Evolutionary conservation across 345 rosid species (phyloP), one percentile per base, ranked within the genome.

Genomic region (Eucalyptus microcorys): DNA sequence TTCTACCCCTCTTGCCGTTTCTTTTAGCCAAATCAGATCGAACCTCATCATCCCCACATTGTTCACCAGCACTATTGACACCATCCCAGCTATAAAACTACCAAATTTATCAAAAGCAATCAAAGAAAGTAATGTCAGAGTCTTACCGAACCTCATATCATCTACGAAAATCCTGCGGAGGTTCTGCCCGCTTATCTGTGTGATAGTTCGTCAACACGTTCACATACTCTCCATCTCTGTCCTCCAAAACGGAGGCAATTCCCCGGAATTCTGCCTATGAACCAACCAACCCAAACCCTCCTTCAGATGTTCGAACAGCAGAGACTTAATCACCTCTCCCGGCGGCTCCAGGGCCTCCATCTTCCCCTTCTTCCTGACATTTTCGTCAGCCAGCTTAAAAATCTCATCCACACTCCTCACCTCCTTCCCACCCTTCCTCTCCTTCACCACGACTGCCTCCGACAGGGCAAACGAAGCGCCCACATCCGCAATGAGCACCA

Each of bases 231-330:
- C n/a, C n/a, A n/a, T n/a, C n/a, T n/a, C n/a, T n/a, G n/a, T n/a
- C n/a, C n/a, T n/a, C n/a, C n/a, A n/a, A n/a, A n/a, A n/a, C n/a
- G n/a, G n/a, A n/a, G n/a, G n/a, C n/a, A n/a, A n/a, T n/a, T n/a
- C n/a, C n/a, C n/a, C n/a, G n/a, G n/a, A n/a, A 89, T 93, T 96
- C 93, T 96, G 98, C 85, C 95, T 94, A 14, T 89, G 86, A 32
- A 94, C 91, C 93, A 97, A 89, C 99, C 99, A 97, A 32, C 98
- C 95, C 81, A 96, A 89, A n/a, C 95, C 99, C 90, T 96, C 95
- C 89, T 96, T 97, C 81, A 96, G 97, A 90, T 96, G 99, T 88
- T 89, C 71, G 88, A 96, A 94, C 32, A 95, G 93, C 50, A 91
- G 91, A 6, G 99, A 93, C 91, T 89, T 95, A 43, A 97, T 95